phyloP scores from a whole-genome alignment of 2,329 filamentous ascomycete species.

The Cercospora janseana region DNA sequence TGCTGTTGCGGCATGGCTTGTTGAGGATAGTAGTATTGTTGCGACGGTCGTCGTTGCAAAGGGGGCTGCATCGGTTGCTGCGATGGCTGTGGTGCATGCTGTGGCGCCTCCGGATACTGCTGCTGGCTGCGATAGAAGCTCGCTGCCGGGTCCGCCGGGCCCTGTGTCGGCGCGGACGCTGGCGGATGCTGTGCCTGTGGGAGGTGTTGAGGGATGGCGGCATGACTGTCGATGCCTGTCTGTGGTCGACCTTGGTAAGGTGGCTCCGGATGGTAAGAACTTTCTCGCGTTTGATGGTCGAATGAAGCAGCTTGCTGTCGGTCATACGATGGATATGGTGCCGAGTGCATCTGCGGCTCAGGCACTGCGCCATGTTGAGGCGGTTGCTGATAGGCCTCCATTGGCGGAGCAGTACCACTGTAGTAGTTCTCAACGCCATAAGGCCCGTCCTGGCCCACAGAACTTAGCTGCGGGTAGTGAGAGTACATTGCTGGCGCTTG shows the following conservation, averaged over 20 bases:
- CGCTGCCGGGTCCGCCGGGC: slow-evolving; percentile 52
- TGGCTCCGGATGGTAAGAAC: slow-evolving; percentile 34
- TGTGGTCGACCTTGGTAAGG: slow-evolving; percentile 34
- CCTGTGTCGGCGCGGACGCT: slow-evolving; percentile 33
- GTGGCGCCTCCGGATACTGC: slow-evolving; percentile 17
- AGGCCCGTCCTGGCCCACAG: slow-evolving; percentile 47
- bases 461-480: slow-evolving; percentile 70
- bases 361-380: slow-evolving; percentile 23
- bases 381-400: slow-evolving; percentile 44
- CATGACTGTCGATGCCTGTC: not conserved
- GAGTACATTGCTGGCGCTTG: slow-evolving; percentile 44
- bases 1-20: slow-evolving; percentile 25
- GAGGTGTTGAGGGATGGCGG: slow-evolving; percentile 25
- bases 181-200: slow-evolving; percentile 31
- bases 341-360: slow-evolving; percentile 44
- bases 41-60: slow-evolving; percentile 23
- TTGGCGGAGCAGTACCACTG: slow-evolving; percentile 59
- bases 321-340: slow-evolving; percentile 39
- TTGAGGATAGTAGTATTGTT: slow-evolving; percentile 26
- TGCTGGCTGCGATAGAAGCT: slow-evolving; percentile 57
- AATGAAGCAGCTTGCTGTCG: slow-evolving; percentile 26
- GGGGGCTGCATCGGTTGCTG: slow-evolving; percentile 23
- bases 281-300: slow-evolving; percentile 32
- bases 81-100: slow-evolving; percentile 19
- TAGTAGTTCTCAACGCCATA: slow-evolving; percentile 78